Evolutionary conservation across 2,329 filamentous ascomycete genomes (phyloP), one percentile per base, ranked within the genome.

Genomic region (Dendrostoma leiphaemia): DNA sequence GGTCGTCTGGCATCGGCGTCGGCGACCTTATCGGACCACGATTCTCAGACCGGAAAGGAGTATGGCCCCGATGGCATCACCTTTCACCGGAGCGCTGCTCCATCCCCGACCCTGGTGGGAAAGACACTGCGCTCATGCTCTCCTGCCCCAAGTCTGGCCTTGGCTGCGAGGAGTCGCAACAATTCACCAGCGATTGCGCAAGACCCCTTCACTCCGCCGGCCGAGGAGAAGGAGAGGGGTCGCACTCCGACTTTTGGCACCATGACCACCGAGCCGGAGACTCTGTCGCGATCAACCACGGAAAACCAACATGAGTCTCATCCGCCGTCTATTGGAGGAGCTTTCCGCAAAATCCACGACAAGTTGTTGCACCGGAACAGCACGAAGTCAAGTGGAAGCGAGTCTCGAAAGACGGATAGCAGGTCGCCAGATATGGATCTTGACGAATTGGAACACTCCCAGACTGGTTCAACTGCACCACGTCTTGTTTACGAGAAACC

Each of bases 321-420:
- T 35, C 40, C 54, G 40, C 43, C 19, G 3, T 50, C 50, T 9
- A 44, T 54, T 21, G 53, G 53, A 23, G 40, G 49, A 13, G 29
- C 54, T 6, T 56, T 58, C n/a, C 53, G 48, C 29, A 53, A 54
- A n/a, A 21, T 57, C 7, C 53, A 53, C 3, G 44, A 56, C 15
- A 53, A 50, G 15, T 13, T 58, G 9, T 61, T 64, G 35, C 54
- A 53, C 37, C 59, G 58, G 28, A 56, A 53, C 35, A 61, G 58
- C 58, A 56, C 48, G 13, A 58, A 55, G 17, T 62, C 61, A 10
- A 51, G 48, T 7, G 56, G 56, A 6, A 59, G 53, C 8, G 60
- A 54, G 1, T 53, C 50, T 15, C 35, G 23, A 21, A 47, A 40
- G 15, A 51, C 51, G 28, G 52, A 13, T 32, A 54, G 32, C 40